Base-by-base conservation (phyloP, 257 asterid genomes). In the Forsythia viridissima region DNA sequence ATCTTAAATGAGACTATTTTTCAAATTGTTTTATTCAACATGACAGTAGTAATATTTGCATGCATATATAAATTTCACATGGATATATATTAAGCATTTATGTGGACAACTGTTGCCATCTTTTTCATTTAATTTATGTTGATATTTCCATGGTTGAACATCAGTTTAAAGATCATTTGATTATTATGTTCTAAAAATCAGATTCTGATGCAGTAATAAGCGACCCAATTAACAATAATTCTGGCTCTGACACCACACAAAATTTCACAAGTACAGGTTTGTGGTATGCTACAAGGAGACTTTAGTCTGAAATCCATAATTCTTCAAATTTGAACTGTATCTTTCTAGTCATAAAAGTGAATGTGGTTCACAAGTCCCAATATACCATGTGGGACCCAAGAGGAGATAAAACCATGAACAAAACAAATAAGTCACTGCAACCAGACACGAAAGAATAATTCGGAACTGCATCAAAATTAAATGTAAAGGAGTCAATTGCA, bases 401-500 rank as follows among this genome's bases (percentile, higher is more conserved):
- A 68, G 36, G 8, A 77, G 13, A 38, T 20, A 65, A 63, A 63
- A 63, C 20, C 37, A 63, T 63, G 40, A 63, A 63, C 38, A 78
- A 48, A 63, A 63, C 38, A 78, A 48, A 16, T 4, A 72, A 15
- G 69, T 51, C 59, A 81, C 8, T 52, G 18, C 67, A 52, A 36
- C 37, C 13, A 80, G 63, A 69, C 55, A 70, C 48, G 13, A 43
- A 9, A 42, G 13, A 68, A 73, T 36, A 51, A 12, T 46, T 66
- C 59, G 11, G 18, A 67, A 73, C 38, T 20, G 44, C 46, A 70
- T 48, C 15, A 63, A 46, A 82, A 38, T 13, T 70, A 46, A 11
- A 65, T 63, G 12, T 18, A 46, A 73, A 9, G 24, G 75, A 67
- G 16, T 73, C 51, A 78, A 75, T 71, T 39, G 82, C 79, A 78